phyloP scores from a whole-genome alignment of 2,329 filamentous ascomycete genomes.

The Colletotrichum navitas region DNA sequence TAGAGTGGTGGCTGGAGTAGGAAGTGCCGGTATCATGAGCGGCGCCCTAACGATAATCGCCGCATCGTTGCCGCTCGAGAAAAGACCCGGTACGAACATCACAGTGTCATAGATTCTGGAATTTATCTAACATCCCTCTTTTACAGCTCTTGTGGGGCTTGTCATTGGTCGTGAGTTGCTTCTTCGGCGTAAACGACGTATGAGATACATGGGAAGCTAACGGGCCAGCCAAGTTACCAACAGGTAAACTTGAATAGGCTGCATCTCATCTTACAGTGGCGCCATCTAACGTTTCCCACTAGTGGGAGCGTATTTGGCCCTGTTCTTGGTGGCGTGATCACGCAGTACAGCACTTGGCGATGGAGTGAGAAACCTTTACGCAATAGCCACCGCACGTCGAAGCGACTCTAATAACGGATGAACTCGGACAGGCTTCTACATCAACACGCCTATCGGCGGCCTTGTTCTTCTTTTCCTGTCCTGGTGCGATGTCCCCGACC shows the following conservation, averaged over 20 bases:
- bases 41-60: slow-evolving; percentile 52
- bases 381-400: background rate
- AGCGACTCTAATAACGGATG: background rate
- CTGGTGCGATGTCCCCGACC: slow-evolving; percentile 55
- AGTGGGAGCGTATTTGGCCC: slow-evolving; percentile 57
- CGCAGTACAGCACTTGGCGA: slow-evolving; percentile 54
- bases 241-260: background rate
- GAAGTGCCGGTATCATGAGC: slow-evolving; percentile 58
- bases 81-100: slow-evolving; percentile 48
- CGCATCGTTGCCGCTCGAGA: slow-evolving; percentile 48
- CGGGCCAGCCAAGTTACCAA: slow-evolving; percentile 49
- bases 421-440: slow-evolving; percentile 51
- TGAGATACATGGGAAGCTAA: background rate
- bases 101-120: too few species aligned
- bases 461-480: slow-evolving; percentile 50
- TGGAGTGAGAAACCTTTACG: slow-evolving; percentile 51
- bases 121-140: background rate
- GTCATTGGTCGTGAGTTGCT: slow-evolving; percentile 7
- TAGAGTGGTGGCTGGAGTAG: slow-evolving; percentile 61
- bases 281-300: background rate
- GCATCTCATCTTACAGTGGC: background rate
- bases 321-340: slow-evolving; percentile 59
- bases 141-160: background rate
- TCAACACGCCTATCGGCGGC: slow-evolving; percentile 54
- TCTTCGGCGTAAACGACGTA: too few species aligned